Base-by-base conservation (phyloP, 192 early-diverging fungal species). In the Entomortierella chlamydospora region DNA sequence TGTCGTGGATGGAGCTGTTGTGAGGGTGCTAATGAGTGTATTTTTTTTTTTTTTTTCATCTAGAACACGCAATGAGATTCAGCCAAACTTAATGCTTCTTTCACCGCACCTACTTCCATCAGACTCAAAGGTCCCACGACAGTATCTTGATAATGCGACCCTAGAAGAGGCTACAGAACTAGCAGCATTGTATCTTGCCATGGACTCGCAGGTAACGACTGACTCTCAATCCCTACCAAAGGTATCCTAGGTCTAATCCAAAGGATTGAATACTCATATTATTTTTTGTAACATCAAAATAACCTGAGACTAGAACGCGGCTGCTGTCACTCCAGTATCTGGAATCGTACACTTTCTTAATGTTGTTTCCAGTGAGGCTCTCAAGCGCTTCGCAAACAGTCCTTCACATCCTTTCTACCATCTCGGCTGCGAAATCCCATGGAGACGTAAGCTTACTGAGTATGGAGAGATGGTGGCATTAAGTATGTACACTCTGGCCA, bases 21-120 rank as follows among this genome's bases (percentile, higher is more conserved):
- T 20, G 15, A 5, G 15, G 12, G 8, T 47, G 15, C 5, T n/a
- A 12, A 63, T n/a, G 12, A 7, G 18, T 52, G 0, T 52, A n/a
- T n/a, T n/a, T n/a, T 13, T 25, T 42, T 10, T 4, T n/a, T 52
- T 31, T 57, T 51, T 34, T n/a, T 22, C 25, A 42, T 6, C 9
- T 37, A 79, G 76, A 47, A 79, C 70, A 30, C 76, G 76, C 30
- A 79, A 79, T 47, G 76, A 79, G 57, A 79, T 70, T 49, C 61
- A 64, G 30, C 76, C 76, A 7, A 79, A 70, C 43, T 18, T 79
- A 12, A 23, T 34, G 33, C 3, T 10, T 6, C 57, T 79, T 30
- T 39, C 76, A 1, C 37, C 54, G 5, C 28, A 34, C 30, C n/a
- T 79, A 34, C 15, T 47, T 2, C 49, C 57, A 13, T 4, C 29